Percentiles rank a stretch among this genome's conserved stretches.
Evolutionary conservation across 306 rosid species (phyloP).

Genomic region (Betula pendula): DNA sequence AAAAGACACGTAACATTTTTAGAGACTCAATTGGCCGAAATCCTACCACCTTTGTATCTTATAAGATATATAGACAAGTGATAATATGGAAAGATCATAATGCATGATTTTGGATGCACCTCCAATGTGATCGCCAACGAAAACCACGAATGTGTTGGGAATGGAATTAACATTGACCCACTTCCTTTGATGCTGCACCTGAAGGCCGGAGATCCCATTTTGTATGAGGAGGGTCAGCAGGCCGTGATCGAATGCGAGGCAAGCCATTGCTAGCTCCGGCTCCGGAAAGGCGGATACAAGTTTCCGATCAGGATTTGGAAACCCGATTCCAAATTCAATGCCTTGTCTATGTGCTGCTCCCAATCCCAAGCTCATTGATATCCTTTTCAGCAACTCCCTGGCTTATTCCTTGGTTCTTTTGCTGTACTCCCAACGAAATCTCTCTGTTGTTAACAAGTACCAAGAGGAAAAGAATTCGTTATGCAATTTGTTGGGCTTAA

Average conservation of each 20-base stretch:
- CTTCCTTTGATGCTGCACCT: constrained; percentile 52
- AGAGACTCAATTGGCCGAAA: too few relatives aligned
- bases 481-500: too few relatives aligned
- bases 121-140: constrained; percentile 67
- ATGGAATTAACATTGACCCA: constrained; percentile 57
- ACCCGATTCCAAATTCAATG: constrained; percentile 48
- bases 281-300: constrained; percentile 65
- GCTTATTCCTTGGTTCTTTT: constrained; percentile 39
- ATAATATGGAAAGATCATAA: too few relatives aligned
- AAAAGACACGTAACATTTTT: too few relatives aligned
- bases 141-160: constrained; percentile 50
- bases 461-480: background rate
- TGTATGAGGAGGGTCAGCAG: constrained; percentile 51
- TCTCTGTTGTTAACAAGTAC: constrained; percentile 29
- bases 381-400: constrained; percentile 48
- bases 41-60: too few relatives aligned
- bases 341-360: constrained; percentile 35
- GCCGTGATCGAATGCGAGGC: constrained; percentile 75
- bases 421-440: constrained; percentile 39
- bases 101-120: constrained; percentile 37
- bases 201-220: constrained; percentile 66
- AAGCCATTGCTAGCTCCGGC: constrained; percentile 62
- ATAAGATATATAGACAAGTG: too few relatives aligned
- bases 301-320: constrained; percentile 45
- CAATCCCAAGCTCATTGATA: constrained; percentile 60